phyloP scores from a whole-genome alignment of 352 stramenopile species.

The Phytophthora agathidicida region DNA sequence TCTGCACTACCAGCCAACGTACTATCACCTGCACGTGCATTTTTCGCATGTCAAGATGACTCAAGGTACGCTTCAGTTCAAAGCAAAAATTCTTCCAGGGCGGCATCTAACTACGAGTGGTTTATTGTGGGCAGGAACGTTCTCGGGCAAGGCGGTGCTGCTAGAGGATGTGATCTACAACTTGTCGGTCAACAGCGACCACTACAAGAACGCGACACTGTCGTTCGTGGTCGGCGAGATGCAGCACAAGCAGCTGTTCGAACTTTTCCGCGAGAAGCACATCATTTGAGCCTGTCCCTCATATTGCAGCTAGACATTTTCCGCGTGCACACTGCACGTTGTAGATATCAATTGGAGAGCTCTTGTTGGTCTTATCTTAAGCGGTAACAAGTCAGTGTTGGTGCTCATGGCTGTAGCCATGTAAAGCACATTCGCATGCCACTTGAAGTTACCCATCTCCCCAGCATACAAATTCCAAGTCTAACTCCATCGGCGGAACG shows the following conservation, averaged over 20 bases:
- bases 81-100: background rate
- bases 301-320: background rate
- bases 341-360: conserved; percentile 8
- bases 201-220: conserved; percentile 80
- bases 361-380: too few species aligned
- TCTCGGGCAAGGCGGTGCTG: conserved; percentile 81
- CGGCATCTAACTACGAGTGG: background rate
- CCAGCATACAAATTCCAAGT: conserved; percentile 21
- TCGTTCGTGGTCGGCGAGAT: conserved; percentile 80
- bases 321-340: background rate
- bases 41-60: conserved; percentile 88
- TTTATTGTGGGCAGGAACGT: conserved; percentile 48
- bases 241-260: conserved; percentile 79
- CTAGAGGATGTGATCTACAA: conserved; percentile 89
- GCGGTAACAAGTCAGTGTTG: too few species aligned
- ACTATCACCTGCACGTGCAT: conserved; percentile 90
- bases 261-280: conserved; percentile 63
- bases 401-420: too few species aligned
- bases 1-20: conserved; percentile 90
- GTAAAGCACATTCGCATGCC: conserved; percentile 1
- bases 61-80: conserved; percentile 41
- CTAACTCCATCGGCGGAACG: conserved; percentile 23
- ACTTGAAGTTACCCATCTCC: conserved; percentile 4
- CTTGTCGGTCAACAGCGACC: conserved; percentile 55
- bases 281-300: conserved; percentile 36